phyloP scores from a whole-genome alignment of 1,284 basidiomycete genomes.

The Rhodotorula sp. region DNA sequence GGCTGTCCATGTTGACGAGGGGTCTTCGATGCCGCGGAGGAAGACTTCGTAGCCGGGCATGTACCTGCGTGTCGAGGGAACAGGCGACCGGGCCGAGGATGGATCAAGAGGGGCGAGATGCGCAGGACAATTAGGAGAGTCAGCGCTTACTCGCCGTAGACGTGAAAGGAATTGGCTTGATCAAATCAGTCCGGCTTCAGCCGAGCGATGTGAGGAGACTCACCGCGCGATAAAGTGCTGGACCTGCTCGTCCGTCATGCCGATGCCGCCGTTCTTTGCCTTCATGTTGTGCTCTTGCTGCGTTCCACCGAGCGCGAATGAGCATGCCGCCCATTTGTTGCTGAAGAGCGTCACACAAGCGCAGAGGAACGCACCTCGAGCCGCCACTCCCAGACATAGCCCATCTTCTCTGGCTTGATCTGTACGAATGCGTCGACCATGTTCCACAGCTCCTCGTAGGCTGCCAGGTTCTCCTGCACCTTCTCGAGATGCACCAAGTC shows the following conservation, averaged over 20 bases:
- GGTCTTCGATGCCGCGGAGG: conserved; percentile 1
- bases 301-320: conserved; percentile 21
- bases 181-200: conserved; percentile 49
- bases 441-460: conserved; percentile 67
- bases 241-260: conserved; percentile 80
- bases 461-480: conserved; percentile 62
- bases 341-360: not conserved
- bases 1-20: conserved; percentile 36
- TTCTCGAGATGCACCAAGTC: conserved; percentile 57
- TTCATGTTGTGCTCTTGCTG: conserved; percentile 89
- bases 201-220: not conserved
- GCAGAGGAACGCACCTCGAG: conserved; percentile 33
- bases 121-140: not conserved
- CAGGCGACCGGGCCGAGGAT: not conserved
- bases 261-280: conserved; percentile 69
- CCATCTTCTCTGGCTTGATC: conserved; percentile 52
- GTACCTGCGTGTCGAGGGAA: conserved; percentile 62
- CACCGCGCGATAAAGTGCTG: conserved; percentile 56
- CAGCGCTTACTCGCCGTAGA: conserved; percentile 56
- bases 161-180: not conserved
- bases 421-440: conserved; percentile 68
- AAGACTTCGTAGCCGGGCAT: conserved; percentile 80
- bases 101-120: not conserved
- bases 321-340: no score
- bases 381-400: conserved; percentile 44